Evolutionary conservation across 2,329 filamentous ascomycete species (phyloP).

Genomic region (Plectosphaerella plurivora): DNA sequence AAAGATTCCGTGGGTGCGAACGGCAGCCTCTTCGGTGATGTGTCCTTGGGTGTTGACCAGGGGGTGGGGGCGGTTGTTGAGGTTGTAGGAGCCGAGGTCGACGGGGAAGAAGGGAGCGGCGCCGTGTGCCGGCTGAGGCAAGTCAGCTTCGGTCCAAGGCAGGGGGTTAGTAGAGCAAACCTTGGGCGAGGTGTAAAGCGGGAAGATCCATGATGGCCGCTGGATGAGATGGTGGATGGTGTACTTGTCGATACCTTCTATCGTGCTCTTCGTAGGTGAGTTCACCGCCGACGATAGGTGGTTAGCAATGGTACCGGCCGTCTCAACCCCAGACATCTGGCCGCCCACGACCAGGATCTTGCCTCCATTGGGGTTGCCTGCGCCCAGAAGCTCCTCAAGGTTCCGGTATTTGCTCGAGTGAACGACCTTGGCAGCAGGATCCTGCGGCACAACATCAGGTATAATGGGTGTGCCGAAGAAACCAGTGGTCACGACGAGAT

Average conservation of each 20-base stretch:
- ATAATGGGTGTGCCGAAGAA: conserved; percentile 65
- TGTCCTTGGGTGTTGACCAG: conserved; percentile 62
- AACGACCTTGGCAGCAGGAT: conserved; percentile 43
- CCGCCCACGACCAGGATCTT: conserved; percentile 74
- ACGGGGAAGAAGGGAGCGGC: conserved; percentile 63
- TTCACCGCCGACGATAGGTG: conserved; percentile 63
- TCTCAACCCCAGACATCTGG: conserved; percentile 79
- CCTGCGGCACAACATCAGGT: conserved; percentile 35
- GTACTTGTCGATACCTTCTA: conserved; percentile 42
- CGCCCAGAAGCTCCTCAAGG: conserved; percentile 41
- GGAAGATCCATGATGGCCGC: conserved; percentile 68
- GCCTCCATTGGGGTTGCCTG: conserved; percentile 32
- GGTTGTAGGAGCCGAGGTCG: conserved; percentile 69
- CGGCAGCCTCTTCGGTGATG: conserved; percentile 54
- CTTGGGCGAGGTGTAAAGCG: conserved; percentile 49
- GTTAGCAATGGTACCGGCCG: conserved; percentile 65
- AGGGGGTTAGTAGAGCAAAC: conserved; percentile 22
- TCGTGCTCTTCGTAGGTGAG: conserved; percentile 37
- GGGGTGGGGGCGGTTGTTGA: conserved; percentile 54
- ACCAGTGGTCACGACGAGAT: conserved; percentile 68
- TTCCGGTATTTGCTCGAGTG: conserved; percentile 67
- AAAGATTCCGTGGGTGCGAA: conserved; percentile 47
- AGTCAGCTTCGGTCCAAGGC: background rate
- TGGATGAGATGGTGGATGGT: conserved; percentile 66
- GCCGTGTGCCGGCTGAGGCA: background rate